Base-by-base conservation (phyloP, 768 basidiomycete genomes). In the Polyporus arcularius region DNA sequence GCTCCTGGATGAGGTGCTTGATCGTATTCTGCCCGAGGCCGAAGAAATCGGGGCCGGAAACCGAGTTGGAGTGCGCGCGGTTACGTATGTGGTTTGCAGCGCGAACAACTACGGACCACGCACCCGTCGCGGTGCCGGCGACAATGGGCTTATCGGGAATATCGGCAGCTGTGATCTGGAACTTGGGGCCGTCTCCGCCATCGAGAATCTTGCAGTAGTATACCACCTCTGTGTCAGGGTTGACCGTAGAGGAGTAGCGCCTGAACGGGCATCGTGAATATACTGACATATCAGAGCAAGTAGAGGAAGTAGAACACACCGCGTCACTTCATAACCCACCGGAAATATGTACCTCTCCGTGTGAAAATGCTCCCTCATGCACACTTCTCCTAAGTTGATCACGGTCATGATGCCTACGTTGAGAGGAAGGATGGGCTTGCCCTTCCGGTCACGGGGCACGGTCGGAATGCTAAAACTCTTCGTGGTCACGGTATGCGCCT, bases 391-490 rank as follows among this genome's bases (percentile, higher is more conserved):
- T 0, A 94, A 77, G 61, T 69, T 84, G 58, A 87, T 79, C 28
- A 94, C 86, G 1, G 89, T 91, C 89, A 94, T 92, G 70, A 94
- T 93, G 35, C 92, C 92, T 16, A 93, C 90, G 67, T 86, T 89
- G 35, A 94, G 75, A 0, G 92, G 92, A 5, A 94, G 74, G 73
- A 89, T 80, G 0, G 91, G 90, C 47, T 82, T 82, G 4, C 85
- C 85, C 45, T 78, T 78, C 70, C 84, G 87, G 67, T 92, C 89
- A 7, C 92, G 81, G 2, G 90, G 89, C 2, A 94, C 88, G 65
- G 83, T 84, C 0, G 92, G 91, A 51, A 94, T 92, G 67, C 83
- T 88, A 66, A 81, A 87, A 70, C 80, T 88, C 73, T 87, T 89
- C 65, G 86, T 86, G 3, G 87, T 88, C 35, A 94, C 88, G 1